Evolutionary conservation across 2,329 filamentous ascomycete genomes (phyloP).

Genomic region (Paradendryphiella salina): DNA sequence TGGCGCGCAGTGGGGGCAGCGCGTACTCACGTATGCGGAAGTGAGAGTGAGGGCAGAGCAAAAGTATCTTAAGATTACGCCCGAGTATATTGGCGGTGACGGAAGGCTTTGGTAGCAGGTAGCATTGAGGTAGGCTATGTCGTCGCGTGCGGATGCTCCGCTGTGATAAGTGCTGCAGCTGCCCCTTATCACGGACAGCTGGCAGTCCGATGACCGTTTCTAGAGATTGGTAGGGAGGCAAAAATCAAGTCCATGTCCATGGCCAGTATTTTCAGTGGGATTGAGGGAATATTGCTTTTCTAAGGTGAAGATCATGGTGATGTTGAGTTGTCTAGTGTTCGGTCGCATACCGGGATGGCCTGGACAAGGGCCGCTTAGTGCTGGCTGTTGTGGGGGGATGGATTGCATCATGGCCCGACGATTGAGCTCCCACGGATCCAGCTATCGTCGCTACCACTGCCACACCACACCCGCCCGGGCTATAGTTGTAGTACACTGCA

Average conservation of each 20-base stretch:
- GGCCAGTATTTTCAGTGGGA: neutral
- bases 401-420: no score
- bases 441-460: slow-evolving; percentile 2
- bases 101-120: neutral
- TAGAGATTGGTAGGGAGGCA: neutral
- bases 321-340: neutral
- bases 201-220: neutral
- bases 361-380: no score
- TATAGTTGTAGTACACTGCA: neutral
- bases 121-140: slow-evolving; percentile 7
- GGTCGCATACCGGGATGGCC: no score
- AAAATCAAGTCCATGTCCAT: neutral
- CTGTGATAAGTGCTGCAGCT: neutral
- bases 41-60: neutral
- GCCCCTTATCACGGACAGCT: slow-evolving; percentile 7
- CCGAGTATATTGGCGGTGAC: neutral
- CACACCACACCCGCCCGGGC: neutral
- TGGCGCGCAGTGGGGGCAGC: no score
- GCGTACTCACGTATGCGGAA: no score
- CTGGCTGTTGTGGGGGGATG: no score
- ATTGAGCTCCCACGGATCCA: no score
- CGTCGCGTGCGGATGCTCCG: neutral
- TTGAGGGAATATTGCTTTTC: neutral
- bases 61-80: slow-evolving; percentile 2
- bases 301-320: neutral